Conservation (phyloP, 2,329 filamentous ascomycete species). For the Cladosporium austrohemisphaericum region DNA sequence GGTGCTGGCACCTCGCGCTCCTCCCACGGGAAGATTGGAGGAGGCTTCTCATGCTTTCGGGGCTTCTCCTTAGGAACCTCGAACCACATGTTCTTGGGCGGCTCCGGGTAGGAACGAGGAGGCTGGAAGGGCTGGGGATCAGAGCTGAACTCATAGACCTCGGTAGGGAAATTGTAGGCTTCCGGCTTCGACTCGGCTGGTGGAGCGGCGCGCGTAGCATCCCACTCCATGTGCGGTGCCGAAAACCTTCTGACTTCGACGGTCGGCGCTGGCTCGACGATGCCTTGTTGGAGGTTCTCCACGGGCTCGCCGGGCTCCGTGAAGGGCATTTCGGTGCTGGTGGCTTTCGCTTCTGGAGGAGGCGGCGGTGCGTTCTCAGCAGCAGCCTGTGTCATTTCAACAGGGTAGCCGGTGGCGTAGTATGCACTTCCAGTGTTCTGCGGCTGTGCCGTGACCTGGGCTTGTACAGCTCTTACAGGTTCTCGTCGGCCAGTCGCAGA, state of each 20-base stretch:
- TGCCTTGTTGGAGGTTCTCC: conserved; percentile 43
- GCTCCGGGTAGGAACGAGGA: conserved; percentile 73
- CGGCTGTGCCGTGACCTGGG: conserved; percentile 4
- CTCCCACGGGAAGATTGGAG: conserved; percentile 91
- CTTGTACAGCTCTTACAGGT: conserved; percentile 16
- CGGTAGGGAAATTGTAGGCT: conserved; percentile 74
- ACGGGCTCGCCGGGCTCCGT: conserved; percentile 41
- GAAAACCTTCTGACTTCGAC: conserved; percentile 51
- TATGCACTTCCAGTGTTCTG: conserved; percentile 4
- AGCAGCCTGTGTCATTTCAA: conserved; percentile 20
- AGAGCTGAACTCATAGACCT: conserved; percentile 78
- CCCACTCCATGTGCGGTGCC: conserved; percentile 59
- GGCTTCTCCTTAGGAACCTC: conserved; percentile 63
- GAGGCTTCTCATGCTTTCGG: conserved; percentile 56
- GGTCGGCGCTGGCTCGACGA: conserved; percentile 42
- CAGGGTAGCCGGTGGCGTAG: conserved; percentile 27
- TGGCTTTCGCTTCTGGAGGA: conserved; percentile 29
- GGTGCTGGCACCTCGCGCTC: conserved; percentile 58
- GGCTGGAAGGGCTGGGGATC: conserved; percentile 72
- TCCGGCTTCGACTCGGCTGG: conserved; percentile 71
- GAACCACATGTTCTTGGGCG: conserved; percentile 85
- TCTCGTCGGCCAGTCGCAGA: conserved; percentile 17
- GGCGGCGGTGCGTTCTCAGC: too few relatives aligned
- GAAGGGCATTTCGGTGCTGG: conserved; percentile 41
- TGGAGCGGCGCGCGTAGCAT: conserved; percentile 58